Percentiles rank a stretch among this genome's conserved stretches.
Evolutionary conservation across 768 basidiomycete genomes (phyloP).

Genomic region (Cyathus striatus): DNA sequence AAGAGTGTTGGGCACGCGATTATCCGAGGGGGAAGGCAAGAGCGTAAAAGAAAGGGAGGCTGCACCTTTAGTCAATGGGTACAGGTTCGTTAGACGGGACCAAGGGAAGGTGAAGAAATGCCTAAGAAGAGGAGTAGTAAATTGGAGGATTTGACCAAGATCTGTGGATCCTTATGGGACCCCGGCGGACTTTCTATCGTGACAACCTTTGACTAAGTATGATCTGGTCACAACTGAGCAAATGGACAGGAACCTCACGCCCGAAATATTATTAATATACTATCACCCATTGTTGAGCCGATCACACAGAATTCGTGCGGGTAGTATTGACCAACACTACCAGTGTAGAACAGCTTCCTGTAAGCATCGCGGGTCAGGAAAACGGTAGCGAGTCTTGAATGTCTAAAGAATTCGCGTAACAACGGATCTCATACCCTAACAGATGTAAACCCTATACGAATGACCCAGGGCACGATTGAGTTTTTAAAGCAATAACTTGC

Average conservation of each 20-base stretch:
- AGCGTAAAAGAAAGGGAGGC: conserved; percentile 4
- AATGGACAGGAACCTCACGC: background rate
- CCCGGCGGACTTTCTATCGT: conserved; percentile 34
- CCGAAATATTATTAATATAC: conserved; percentile 2
- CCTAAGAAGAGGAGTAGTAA: background rate
- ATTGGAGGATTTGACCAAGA: conserved; percentile 3
- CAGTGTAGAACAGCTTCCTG: too few relatives aligned
- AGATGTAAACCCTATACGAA: too few relatives aligned
- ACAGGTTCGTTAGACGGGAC: background rate
- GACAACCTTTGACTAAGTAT: conserved; percentile 1
- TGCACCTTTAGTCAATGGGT: background rate
- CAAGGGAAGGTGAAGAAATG: background rate
- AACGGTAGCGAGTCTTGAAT: too few relatives aligned
- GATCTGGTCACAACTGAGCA: background rate
- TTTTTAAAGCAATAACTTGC: too few relatives aligned
- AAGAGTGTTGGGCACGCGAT: conserved; percentile 1
- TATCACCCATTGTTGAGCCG: too few relatives aligned
- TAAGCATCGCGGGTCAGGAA: too few relatives aligned
- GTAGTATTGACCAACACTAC: too few relatives aligned
- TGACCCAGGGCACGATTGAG: too few relatives aligned
- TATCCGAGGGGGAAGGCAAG: conserved; percentile 5
- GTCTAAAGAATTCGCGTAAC: too few relatives aligned
- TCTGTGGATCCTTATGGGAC: conserved; percentile 36
- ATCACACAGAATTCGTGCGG: too few relatives aligned
- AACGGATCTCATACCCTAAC: too few relatives aligned